Percentiles rank a stretch among this genome's conserved stretches.
phyloP scores from a whole-genome alignment of 352 stramenopile species.

The Globisporangium ultimum region DNA sequence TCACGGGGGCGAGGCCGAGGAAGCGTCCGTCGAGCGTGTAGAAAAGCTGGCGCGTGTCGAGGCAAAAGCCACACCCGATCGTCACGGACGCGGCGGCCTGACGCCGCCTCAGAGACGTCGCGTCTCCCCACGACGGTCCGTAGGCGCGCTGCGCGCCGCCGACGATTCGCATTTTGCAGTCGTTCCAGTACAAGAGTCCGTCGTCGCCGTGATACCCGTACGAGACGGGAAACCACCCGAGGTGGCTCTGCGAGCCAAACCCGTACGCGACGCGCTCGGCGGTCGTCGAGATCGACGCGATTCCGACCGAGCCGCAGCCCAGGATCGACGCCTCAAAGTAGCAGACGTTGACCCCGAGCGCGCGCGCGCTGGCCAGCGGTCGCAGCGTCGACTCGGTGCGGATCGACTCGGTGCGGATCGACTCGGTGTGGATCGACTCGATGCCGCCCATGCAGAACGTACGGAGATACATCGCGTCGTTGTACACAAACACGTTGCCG shows the following conservation, averaged over 20 bases:
- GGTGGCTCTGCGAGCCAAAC: slow-evolving; percentile 27
- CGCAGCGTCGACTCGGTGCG: slow-evolving; percentile 16
- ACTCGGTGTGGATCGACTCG: slow-evolving; percentile 36
- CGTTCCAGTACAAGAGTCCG: slow-evolving; percentile 30
- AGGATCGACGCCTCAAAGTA: slow-evolving; percentile 35
- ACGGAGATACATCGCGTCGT: slow-evolving; percentile 22
- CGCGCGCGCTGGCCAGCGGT: slow-evolving; percentile 8
- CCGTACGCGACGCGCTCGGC: slow-evolving; percentile 21
- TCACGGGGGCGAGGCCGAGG: slow-evolving; percentile 15
- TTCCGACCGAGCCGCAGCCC: slow-evolving; percentile 27
- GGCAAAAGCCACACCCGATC: slow-evolving; percentile 28
- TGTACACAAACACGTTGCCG: slow-evolving; percentile 27
- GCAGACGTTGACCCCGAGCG: slow-evolving; percentile 4
- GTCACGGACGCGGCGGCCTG: background rate
- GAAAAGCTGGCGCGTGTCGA: slow-evolving; percentile 20
- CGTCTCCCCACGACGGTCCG: slow-evolving; percentile 19
- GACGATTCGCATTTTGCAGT: slow-evolving; percentile 1
- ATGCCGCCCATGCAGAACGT: slow-evolving; percentile 19
- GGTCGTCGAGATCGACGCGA: slow-evolving; percentile 14
- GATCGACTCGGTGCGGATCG: too few species aligned
- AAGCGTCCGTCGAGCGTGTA: slow-evolving; percentile 34
- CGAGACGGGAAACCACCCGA: slow-evolving; percentile 32
- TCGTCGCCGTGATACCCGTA: slow-evolving; percentile 42
- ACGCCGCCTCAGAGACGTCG: slow-evolving; percentile 2
- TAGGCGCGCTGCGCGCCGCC: slow-evolving; percentile 13